Percentiles rank a stretch among this genome's conserved stretches.
phyloP scores from a whole-genome alignment of 805 yeast genomes.

The Cyberlindnera euphorbiae region DNA sequence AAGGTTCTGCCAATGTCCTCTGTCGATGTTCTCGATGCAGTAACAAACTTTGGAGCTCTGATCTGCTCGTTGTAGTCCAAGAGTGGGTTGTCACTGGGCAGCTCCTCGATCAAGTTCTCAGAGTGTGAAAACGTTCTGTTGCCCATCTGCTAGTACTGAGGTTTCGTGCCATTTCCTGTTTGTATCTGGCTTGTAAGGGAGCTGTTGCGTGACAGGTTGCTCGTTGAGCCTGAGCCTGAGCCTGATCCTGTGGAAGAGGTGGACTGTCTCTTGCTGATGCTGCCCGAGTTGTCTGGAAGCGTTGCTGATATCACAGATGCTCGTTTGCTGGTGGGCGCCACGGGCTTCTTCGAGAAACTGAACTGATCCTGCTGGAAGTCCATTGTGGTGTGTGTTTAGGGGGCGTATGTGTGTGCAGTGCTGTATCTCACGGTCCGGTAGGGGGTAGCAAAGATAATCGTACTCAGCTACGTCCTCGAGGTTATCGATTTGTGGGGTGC shows the following conservation, averaged over 20 bases:
- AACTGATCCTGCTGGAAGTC: slow-evolving; percentile 16
- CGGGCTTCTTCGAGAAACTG: slow-evolving; percentile 26
- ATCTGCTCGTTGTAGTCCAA: slow-evolving; percentile 27
- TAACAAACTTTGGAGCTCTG: slow-evolving; percentile 25
- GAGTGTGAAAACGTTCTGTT: slow-evolving; percentile 4
- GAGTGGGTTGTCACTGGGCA: slow-evolving; percentile 23
- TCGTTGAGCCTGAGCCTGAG: too few relatives aligned
- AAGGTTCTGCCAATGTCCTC: slow-evolving; percentile 8
- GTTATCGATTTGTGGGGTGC: too few relatives aligned
- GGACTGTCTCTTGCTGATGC: slow-evolving; percentile 4
- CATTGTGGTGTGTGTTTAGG: slow-evolving; percentile 1
- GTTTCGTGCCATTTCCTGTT: too few relatives aligned
- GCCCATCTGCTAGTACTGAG: too few relatives aligned
- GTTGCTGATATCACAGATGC: slow-evolving; percentile 22
- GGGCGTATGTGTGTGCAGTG: slow-evolving; percentile 2
- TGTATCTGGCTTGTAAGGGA: slow-evolving; percentile 6
- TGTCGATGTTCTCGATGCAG: slow-evolving; percentile 11
- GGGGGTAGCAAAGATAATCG: slow-evolving; percentile 1
- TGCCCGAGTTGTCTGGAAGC: slow-evolving; percentile 12
- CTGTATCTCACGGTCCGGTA: background rate
- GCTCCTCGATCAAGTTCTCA: slow-evolving; percentile 10
- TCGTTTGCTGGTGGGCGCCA: slow-evolving; percentile 14
- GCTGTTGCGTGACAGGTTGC: slow-evolving; percentile 3
- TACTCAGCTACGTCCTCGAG: too few relatives aligned
- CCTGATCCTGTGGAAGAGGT: too few relatives aligned